Base-by-base conservation (phyloP, 164 flowering plant species). In the Houttuynia cordata region DNA sequence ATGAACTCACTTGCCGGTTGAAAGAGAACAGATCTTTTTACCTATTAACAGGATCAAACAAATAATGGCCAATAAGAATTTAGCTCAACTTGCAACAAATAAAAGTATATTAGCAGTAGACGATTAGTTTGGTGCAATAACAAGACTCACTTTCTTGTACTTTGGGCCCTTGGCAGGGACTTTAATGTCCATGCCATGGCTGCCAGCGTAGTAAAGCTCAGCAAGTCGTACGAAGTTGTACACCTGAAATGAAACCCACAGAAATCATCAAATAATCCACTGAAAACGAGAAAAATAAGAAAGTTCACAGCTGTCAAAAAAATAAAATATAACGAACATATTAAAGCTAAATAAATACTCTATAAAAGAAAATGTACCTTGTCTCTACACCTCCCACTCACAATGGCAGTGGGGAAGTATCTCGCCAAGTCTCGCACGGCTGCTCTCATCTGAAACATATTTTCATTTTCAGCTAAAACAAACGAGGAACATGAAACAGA, bases 101-200 rank as follows among this genome's bases (percentile, higher is more conserved):
- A 21, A n/a, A n/a, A n/a, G n/a, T n/a, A n/a, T n/a, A n/a, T n/a
- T n/a, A n/a, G n/a, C n/a, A n/a, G n/a, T n/a, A n/a, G n/a, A n/a
- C n/a, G n/a, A n/a, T n/a, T n/a, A n/a, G n/a, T n/a, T 13, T 30
- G 37, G 40, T n/a, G n/a, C n/a, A n/a, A n/a, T n/a, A 21, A 59
- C 42, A 50, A 34, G 34, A 58, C 77, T 67, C 41, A 78, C 84
- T 64, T 75, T 79, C 52, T 66, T 69, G 70, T 75, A 64, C 62
- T 73, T 69, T 30, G 53, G 64, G 45, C 68, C 72, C 66, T 73
- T 77, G 42, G 80, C 62, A 42, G 97, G 97, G 49, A 88, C 94
- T 64, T 70, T 79, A 49, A 89, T 89, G 81, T 89, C 97, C 97
- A 89, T 89, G 13, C 97, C 97, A 72, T 89, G 97, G 67, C 97